phyloP scores from a whole-genome alignment of 768 basidiomycete genomes.

The Imleria badia region DNA sequence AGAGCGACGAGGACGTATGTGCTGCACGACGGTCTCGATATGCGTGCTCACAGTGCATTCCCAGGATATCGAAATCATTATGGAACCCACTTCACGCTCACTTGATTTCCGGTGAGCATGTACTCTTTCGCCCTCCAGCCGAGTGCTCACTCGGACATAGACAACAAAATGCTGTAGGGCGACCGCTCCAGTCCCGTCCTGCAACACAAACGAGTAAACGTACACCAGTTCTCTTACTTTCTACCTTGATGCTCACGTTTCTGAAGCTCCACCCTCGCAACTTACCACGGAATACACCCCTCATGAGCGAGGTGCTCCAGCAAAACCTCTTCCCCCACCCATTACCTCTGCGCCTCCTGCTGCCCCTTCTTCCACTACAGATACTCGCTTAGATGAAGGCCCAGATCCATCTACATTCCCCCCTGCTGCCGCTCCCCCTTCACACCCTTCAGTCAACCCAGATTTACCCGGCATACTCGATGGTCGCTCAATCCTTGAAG shows the following conservation, averaged over 20 bases:
- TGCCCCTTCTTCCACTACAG: conserved; percentile 20
- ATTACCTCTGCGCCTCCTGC: conserved; percentile 21
- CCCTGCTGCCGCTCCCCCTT: conserved; percentile 66
- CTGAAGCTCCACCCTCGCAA: conserved; percentile 45
- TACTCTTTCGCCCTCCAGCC: not conserved
- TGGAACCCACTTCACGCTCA: conserved; percentile 73
- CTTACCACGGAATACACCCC: conserved; percentile 84
- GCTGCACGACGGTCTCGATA: not conserved
- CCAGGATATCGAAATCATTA: conserved; percentile 88
- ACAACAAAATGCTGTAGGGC: conserved; percentile 35
- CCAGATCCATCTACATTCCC: conserved; percentile 67
- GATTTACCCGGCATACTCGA: conserved; percentile 62
- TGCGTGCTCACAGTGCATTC: conserved; percentile 4
- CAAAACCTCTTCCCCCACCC: conserved; percentile 26
- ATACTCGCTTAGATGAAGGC: conserved; percentile 43
- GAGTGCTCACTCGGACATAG: conserved; percentile 21
- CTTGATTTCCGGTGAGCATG: conserved; percentile 67
- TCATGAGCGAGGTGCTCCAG: conserved; percentile 56
- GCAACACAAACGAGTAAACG: conserved; percentile 34
- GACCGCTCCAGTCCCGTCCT: conserved; percentile 31
- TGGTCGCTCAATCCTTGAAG: conserved; percentile 79
- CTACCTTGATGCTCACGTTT: conserved; percentile 5
- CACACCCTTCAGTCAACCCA: conserved; percentile 78
- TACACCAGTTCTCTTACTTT: conserved; percentile 9
- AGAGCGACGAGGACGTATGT: conserved; percentile 50